A percentile compares a stretch with the other conserved stretches of the same genome.
These are phyloP conservation scores for Thelonectria blattea DNA, from an alignment of 2,329 filamentous ascomycete genomes.

Conservation along the genomic window DNA sequence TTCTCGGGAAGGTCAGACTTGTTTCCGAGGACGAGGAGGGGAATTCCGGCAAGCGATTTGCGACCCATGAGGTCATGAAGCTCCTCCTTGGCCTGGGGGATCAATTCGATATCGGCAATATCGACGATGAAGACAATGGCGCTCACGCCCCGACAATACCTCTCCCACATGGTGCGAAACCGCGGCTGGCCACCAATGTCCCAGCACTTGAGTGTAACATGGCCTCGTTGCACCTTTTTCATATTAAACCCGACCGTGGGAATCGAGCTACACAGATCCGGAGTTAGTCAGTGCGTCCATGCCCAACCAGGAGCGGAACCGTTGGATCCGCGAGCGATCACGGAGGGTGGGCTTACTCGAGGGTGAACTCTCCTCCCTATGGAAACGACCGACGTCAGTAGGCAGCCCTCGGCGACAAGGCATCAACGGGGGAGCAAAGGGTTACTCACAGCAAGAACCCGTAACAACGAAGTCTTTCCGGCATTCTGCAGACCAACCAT, in stretches of 20 bases:
- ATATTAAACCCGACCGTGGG: slow-evolving; percentile 99
- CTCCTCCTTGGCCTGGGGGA: slow-evolving; percentile 89
- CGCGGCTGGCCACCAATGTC: slow-evolving; percentile 96
- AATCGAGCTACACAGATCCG: slow-evolving; percentile 75
- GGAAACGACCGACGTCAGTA: slow-evolving; percentile 25
- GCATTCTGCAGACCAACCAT: slow-evolving; percentile 99
- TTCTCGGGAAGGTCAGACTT: slow-evolving; percentile 95
- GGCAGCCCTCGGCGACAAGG: slow-evolving; percentile 25
- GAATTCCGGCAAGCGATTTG: slow-evolving; percentile 84
- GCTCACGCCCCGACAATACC: slow-evolving; percentile 96
- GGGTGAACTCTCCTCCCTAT: slow-evolving; percentile 96
- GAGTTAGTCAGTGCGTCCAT: slow-evolving; percentile 44
- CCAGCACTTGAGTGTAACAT: slow-evolving; percentile 99
- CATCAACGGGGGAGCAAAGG: not conserved
- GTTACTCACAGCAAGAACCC: slow-evolving; percentile 86
- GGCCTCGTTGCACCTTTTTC: slow-evolving; percentile 96
- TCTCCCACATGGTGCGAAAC: slow-evolving; percentile 99
- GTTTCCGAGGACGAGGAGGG: slow-evolving; percentile 92
- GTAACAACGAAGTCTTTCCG: slow-evolving; percentile 92
- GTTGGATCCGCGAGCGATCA: slow-evolving; percentile 16
- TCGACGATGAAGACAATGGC: slow-evolving; percentile 99
- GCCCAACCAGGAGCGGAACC: slow-evolving; percentile 5
- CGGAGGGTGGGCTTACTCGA: slow-evolving; percentile 78
- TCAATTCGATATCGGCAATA: slow-evolving; percentile 81
- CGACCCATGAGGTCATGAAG: slow-evolving; percentile 88